Percentiles rank a stretch among this genome's conserved stretches.
phyloP scores from a whole-genome alignment of 805 yeast species.

The Candida koratica region DNA sequence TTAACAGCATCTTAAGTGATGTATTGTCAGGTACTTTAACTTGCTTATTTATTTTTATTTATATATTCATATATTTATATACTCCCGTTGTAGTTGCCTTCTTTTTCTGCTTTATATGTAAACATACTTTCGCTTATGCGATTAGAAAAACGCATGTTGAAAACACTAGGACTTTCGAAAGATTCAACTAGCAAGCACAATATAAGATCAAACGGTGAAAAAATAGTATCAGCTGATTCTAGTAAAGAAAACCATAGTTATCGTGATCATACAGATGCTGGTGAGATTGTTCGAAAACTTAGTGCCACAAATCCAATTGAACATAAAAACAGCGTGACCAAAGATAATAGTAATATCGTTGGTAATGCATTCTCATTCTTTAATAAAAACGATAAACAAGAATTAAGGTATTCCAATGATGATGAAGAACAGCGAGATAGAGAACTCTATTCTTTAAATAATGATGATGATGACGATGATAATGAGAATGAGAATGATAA shows the following conservation, averaged over 20 bases:
- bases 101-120: too few species aligned
- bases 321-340: too few species aligned
- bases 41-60: too few species aligned
- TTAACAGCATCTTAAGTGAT: too few species aligned
- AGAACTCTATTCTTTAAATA: constrained; percentile 2
- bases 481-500: background rate
- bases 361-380: constrained; percentile 32
- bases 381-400: constrained; percentile 27
- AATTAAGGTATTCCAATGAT: constrained; percentile 29
- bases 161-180: constrained; percentile 4
- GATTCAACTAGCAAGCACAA: background rate
- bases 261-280: constrained; percentile 15
- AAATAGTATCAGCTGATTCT: background rate
- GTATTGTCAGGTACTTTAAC: too few species aligned
- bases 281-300: constrained; percentile 16
- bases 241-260: constrained; percentile 3
- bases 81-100: too few species aligned
- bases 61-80: too few species aligned
- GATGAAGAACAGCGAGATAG: constrained; percentile 25
- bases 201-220: background rate
- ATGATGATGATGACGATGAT: constrained; percentile 2
- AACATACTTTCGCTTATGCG: too few species aligned
- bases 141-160: too few species aligned
- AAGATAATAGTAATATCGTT: constrained; percentile 7
- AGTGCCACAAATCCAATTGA: too few species aligned